These are phyloP conservation scores for Pseudogymnoascus sp. DNA, from an alignment of 2,329 filamentous ascomycete species.

Conservation along the genomic window DNA sequence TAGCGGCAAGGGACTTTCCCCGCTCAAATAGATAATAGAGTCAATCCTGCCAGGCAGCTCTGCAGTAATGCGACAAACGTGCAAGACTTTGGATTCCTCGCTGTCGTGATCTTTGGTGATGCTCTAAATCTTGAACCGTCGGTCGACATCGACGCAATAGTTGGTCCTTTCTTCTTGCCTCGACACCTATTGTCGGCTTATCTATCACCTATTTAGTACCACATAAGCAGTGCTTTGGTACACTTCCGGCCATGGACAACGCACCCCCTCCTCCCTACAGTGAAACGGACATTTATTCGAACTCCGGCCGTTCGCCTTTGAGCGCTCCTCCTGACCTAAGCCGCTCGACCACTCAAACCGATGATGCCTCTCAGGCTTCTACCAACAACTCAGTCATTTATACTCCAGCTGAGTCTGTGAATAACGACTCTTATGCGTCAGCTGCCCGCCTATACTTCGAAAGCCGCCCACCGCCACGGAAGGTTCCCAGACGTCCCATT, in stretches of 20 bases:
- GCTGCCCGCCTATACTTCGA: slow-evolving; percentile 36
- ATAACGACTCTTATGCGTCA: slow-evolving; percentile 22
- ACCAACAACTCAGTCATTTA: slow-evolving; percentile 21
- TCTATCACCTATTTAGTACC: neutral
- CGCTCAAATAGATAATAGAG: slow-evolving; percentile 6
- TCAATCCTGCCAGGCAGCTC: slow-evolving; percentile 8
- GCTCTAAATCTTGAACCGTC: neutral
- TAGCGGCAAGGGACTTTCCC: slow-evolving; percentile 5
- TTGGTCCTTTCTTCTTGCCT: neutral
- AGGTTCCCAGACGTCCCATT: slow-evolving; percentile 16
- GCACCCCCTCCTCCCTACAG: slow-evolving; percentile 50
- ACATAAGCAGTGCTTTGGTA: neutral
- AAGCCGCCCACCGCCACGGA: slow-evolving; percentile 32
- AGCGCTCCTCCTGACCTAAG: slow-evolving; percentile 22
- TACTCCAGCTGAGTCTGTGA: slow-evolving; percentile 19
- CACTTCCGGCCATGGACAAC: slow-evolving; percentile 26
- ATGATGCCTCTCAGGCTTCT: slow-evolving; percentile 32
- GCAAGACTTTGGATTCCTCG: neutral
- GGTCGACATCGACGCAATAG: neutral
- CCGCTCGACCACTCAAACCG: slow-evolving; percentile 25
- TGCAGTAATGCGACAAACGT: slow-evolving; percentile 4
- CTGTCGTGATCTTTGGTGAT: slow-evolving; percentile 3
- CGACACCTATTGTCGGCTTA: neutral
- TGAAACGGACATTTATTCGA: slow-evolving; percentile 50
- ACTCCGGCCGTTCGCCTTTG: slow-evolving; percentile 28